Percentiles rank a stretch among this genome's conserved stretches.
phyloP scores from a whole-genome alignment of 1,284 basidiomycete species.

The Wolfiporia cocos region DNA sequence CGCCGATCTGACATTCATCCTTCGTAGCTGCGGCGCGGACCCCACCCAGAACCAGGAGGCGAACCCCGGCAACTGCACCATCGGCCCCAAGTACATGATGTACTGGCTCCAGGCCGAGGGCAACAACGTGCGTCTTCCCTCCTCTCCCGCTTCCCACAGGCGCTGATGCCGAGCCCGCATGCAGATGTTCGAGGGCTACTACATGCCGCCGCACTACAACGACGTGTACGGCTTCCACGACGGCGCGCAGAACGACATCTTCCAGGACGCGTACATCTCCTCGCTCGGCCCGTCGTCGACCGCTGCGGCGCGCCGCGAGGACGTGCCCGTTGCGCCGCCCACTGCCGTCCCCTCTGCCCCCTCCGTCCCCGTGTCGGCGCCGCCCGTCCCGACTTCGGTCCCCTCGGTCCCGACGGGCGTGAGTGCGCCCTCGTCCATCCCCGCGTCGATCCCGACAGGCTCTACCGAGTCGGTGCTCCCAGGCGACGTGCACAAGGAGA shows the following conservation, averaged over 20 bases:
- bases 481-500: too few relatives aligned
- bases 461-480: too few relatives aligned
- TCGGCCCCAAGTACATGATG: slow-evolving; percentile 57
- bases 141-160: not conserved
- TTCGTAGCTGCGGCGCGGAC: slow-evolving; percentile 55
- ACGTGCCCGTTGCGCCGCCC: not conserved
- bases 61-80: slow-evolving; percentile 58
- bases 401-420: too few relatives aligned
- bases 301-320: slow-evolving; percentile 3
- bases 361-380: too few relatives aligned
- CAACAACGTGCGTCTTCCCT: slow-evolving; percentile 41
- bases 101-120: slow-evolving; percentile 60
- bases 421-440: too few relatives aligned
- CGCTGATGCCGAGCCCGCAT: not conserved
- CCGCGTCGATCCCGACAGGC: too few relatives aligned
- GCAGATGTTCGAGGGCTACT: slow-evolving; percentile 50
- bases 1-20: slow-evolving; percentile 21
- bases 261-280: slow-evolving; percentile 32
- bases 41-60: slow-evolving; percentile 31
- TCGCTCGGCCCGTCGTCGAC: slow-evolving; percentile 9
- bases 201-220: slow-evolving; percentile 50
- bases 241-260: slow-evolving; percentile 61
- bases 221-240: slow-evolving; percentile 52
- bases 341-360: too few relatives aligned
- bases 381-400: too few relatives aligned